Evolutionary conservation across 805 yeast species (phyloP).

Genomic region (Dipodascus albidus): DNA sequence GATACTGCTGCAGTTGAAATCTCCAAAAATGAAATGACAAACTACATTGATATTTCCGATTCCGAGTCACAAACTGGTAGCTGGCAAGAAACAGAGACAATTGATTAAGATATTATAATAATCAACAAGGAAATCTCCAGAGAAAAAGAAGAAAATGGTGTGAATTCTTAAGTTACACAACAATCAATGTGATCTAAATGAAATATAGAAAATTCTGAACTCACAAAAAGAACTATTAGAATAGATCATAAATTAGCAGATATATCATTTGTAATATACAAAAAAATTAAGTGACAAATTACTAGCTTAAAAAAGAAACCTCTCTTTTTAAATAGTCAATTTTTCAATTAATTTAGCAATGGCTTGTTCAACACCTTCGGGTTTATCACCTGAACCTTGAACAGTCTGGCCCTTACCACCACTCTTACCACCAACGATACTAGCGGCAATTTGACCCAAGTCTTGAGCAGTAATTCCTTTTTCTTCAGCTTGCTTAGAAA

Average conservation of each 20-base stretch:
- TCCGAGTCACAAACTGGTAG: neutral
- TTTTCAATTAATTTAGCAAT: conserved; percentile 54
- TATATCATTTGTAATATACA: neutral
- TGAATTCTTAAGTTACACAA: too few species aligned
- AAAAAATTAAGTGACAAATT: neutral
- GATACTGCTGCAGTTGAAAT: too few species aligned
- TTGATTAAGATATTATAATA: neutral
- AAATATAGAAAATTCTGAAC: too few species aligned
- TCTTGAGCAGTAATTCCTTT: conserved; percentile 62
- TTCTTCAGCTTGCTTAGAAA: conserved; percentile 57
- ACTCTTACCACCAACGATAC: conserved; percentile 85
- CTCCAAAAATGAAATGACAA: too few species aligned
- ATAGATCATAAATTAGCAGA: neutral
- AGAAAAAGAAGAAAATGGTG: neutral
- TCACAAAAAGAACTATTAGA: too few species aligned
- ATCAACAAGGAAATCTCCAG: too few species aligned
- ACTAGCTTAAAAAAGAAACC: too few species aligned
- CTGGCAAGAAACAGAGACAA: neutral
- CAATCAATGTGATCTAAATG: too few species aligned
- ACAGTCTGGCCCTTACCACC: conserved; percentile 97
- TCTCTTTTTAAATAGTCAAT: conserved; percentile 24
- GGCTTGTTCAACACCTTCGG: conserved; percentile 59
- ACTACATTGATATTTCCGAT: neutral
- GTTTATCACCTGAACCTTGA: conserved; percentile 93
- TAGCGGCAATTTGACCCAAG: conserved; percentile 59